Evolutionary conservation across 371 early-diverging fungal genomes (phyloP).

Genomic region (Rhizopus microsporus): DNA sequence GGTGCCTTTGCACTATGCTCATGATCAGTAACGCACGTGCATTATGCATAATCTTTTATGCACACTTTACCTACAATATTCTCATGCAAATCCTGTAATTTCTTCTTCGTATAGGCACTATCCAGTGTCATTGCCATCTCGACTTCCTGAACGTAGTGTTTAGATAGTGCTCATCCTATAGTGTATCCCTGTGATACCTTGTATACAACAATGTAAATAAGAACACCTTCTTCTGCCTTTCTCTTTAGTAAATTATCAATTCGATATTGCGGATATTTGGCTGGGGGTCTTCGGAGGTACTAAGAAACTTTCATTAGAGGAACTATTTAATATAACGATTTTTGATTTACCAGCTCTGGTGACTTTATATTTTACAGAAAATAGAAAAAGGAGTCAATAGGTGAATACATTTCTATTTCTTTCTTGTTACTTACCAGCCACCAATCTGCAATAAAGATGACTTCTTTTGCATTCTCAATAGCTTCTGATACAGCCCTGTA

Average conservation of each 20-base stretch:
- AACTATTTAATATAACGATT: neutral
- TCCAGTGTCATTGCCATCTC: conserved; percentile 76
- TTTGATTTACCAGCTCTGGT: conserved; percentile 44
- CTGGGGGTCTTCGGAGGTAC: conserved; percentile 79
- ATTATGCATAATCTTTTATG: neutral
- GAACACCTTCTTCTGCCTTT: conserved; percentile 89
- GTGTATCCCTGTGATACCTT: conserved; percentile 42
- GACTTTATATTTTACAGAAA: conserved; percentile 25
- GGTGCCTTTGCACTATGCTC: conserved; percentile 64
- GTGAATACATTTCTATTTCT: neutral
- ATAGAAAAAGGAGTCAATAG: neutral
- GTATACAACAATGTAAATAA: conserved; percentile 88
- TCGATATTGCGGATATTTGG: conserved; percentile 72
- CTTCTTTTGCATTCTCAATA: conserved; percentile 69
- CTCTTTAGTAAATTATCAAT: conserved; percentile 79
- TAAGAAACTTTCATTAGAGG: conserved; percentile 15
- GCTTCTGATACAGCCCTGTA: conserved; percentile 73
- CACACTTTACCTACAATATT: conserved; percentile 67
- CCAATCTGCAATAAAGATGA: conserved; percentile 91
- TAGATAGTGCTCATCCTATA: neutral
- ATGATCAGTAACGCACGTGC: neutral
- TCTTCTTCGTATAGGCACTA: conserved; percentile 78
- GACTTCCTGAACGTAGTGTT: conserved; percentile 61
- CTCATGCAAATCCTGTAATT: conserved; percentile 70
- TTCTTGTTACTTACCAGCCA: conserved; percentile 67